Base-by-base conservation (phyloP, 441 rosid species). In the Monsonia emarginata region DNA sequence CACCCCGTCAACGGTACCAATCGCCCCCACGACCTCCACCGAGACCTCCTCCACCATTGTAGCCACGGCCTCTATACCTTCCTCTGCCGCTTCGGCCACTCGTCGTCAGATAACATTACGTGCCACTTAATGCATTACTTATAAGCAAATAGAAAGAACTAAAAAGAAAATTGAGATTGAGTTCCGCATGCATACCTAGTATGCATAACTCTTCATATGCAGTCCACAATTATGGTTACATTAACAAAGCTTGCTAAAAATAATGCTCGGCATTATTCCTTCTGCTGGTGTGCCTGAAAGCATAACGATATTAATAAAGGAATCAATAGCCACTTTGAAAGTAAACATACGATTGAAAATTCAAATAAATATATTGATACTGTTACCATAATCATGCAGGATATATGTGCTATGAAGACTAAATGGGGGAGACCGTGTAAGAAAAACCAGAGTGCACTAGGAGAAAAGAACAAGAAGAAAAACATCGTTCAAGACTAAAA, bases 191-290 rank as follows among this genome's bases (percentile, higher is more conserved):
- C 78, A 68, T 21, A 82, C 88, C 86, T 77, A 84, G 71, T 26
- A 67, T 74, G 71, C 88, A 84, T 26, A 84, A 83, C 66, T 84
- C 82, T 61, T 71, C 77, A 68, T 84, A 84, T 56, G 88, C 88
- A 64, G 81, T 79, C 88, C 88, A 84, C 50, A 79, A 74, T 73
- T 82, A 69, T 44, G 88, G 88, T 76, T 84, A 86, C 60, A 68
- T n/a, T 21, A 79, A 75, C 74, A 84, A 72, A 50, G 85, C 82
- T 70, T 72, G 80, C 78, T 76, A 82, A 66, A 84, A 84, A 65
- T 84, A 83, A 77, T 79, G 62, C 34, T 77, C 72, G 42, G 86
- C 75, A 64, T 68, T 68, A 34, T 44, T 74, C 79, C 52, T 75
- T 72, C 84, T 80, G 70, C 76, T 77, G 14, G 77, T 65, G 68